These are phyloP conservation scores for Epicoccum nigrum DNA, from an alignment of 2,329 filamentous ascomycete genomes.

Conservation along the genomic window DNA sequence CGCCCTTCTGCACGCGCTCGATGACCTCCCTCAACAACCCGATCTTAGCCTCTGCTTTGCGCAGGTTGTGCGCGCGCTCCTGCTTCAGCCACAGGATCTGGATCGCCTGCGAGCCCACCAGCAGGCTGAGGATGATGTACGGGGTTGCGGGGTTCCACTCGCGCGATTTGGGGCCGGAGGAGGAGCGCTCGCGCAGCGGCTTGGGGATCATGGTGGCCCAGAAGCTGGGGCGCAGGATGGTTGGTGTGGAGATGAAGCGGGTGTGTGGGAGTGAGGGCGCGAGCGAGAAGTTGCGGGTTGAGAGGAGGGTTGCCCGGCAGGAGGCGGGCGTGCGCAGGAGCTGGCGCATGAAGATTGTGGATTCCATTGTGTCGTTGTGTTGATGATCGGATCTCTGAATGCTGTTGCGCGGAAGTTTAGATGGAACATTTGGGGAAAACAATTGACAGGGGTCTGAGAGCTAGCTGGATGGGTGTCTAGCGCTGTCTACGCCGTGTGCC, in stretches of 20 bases:
- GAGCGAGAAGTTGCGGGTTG: slow-evolving; percentile 30
- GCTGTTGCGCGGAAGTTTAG: background rate
- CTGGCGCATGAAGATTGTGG: slow-evolving; percentile 30
- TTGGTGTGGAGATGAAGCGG: slow-evolving; percentile 40
- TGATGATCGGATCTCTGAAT: slow-evolving; percentile 1
- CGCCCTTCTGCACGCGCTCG: slow-evolving; percentile 40
- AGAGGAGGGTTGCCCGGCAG: slow-evolving; percentile 23
- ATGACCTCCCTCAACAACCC: slow-evolving; percentile 77
- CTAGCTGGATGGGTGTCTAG: background rate
- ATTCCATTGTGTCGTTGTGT: slow-evolving; percentile 29
- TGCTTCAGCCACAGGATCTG: slow-evolving; percentile 84
- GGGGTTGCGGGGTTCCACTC: slow-evolving; percentile 65
- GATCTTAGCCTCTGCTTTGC: slow-evolving; percentile 81
- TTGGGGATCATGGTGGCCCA: slow-evolving; percentile 49
- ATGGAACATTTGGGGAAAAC: slow-evolving; percentile 3
- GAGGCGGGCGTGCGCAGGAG: slow-evolving; percentile 35
- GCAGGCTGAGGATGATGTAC: slow-evolving; percentile 70
- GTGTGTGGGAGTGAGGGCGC: slow-evolving; percentile 20
- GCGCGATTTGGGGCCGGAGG: slow-evolving; percentile 26
- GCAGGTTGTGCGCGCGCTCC: slow-evolving; percentile 72
- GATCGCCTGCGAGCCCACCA: slow-evolving; percentile 95
- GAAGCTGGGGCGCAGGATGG: slow-evolving; percentile 45
- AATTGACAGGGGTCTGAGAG: slow-evolving; percentile 8
- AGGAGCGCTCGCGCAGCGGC: slow-evolving; percentile 26
- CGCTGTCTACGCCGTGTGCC: slow-evolving; percentile 5